Evolutionary conservation across 352 stramenopile species (phyloP), one percentile per base, ranked within the genome.

Genomic region (Aphanomyces astaci): DNA sequence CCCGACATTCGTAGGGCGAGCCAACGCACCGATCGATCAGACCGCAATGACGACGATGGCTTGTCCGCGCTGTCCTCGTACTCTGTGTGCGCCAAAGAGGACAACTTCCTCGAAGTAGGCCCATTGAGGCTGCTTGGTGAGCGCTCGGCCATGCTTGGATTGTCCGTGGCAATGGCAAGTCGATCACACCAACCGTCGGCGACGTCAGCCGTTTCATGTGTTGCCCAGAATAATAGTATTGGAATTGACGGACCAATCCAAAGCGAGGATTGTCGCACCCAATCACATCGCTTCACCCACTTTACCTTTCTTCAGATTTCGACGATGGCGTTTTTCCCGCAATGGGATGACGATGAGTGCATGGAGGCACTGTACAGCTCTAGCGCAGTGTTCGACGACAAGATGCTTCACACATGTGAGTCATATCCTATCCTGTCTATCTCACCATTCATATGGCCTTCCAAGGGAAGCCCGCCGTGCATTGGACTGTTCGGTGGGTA

Each of bases 361-460:
- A 68, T 68, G 62, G 62, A 62, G 36, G 62, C 62, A 31, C 48
- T 68, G 1, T 68, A 45, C 51, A 68, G 62, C 43, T 68, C 62
- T 5, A 68, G 62, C 51, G 62, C 49, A 9, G 17, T 68, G 4
- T 43, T 32, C 17, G 62, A 68, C 33, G 40, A 57, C 15, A 32
- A 19, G 3, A 27, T 68, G n/a, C 5, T 52, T 4, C 28, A 68
- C n/a, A 36, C 49, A 22, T 68, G 62, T 68, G 55, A 11, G n/a
- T 17, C 33, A 3, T n/a, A 68, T 22, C 24, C 19, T 3, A 0
- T 11, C 22, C 15, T 24, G 3, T 48, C 4, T n/a, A n/a, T n/a
- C 13, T 33, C 13, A 24, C 30, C 4, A n/a, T n/a, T 2, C 33
- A 43, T 11, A 43, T 45, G 48, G n/a, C 3, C 27, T 32, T 45